Base-by-base conservation (phyloP, 768 basidiomycete genomes). In the Termitomyces heimii region DNA sequence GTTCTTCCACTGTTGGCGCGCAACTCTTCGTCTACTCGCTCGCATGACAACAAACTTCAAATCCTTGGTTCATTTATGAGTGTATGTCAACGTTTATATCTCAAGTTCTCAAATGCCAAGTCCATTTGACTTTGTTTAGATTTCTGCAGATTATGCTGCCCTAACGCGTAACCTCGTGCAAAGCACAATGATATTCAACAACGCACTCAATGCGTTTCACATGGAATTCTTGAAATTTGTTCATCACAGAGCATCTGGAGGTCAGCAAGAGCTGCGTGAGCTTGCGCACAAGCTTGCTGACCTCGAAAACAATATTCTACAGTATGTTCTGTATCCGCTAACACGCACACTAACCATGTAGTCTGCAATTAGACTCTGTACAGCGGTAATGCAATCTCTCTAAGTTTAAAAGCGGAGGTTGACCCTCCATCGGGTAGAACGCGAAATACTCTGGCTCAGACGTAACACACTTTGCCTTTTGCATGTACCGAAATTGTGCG, bases 51-150 rank as follows among this genome's bases (percentile, higher is more conserved):
- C 57, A 75, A 73, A 54, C 59, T 77, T 16, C 77, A 78, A 48
- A 77, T 79, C 2, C 63, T 80, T 28, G 72, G 73, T 56, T 75
- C 77, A 9, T 81, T 71, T 63, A 78, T 77, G 72, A 67, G 68
- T 52, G 80, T 79, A 70, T 57, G 77, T 65, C 14, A 34, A 46
- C 16, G 42, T 39, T 20, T 42, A 16, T 20, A n/a, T 28, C 22
- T 44, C 26, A 44, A 26, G 24, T 22, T 5, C 55, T 50, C 22
- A 54, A 16, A 2, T 20, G 32, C 32, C 43, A 37, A 39, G 34
- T 14, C 12, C 5, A 26, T 34, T 12, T 34, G n/a, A 8, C 44
- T 31, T 22, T 55, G 28, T 58, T n/a, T 51, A 81, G 78, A 76
- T 81, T 53, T 79, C 78, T 44, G 69, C 73, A 37, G 78, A 77